phyloP scores from a whole-genome alignment of 192 early-diverging fungal species.

The Phlyctochytrium bullatum region DNA sequence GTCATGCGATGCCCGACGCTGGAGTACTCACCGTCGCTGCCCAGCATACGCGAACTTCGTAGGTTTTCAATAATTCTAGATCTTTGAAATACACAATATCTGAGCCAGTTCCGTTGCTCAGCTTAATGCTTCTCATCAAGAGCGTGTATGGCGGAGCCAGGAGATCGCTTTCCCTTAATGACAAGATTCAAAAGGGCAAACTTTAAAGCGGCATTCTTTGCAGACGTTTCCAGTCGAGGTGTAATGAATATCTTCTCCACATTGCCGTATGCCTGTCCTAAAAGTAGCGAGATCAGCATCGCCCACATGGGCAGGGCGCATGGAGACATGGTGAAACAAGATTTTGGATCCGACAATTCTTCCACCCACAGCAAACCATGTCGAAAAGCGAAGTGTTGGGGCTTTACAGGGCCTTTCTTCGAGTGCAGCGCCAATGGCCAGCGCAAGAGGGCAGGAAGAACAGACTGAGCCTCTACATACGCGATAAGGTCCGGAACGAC shows the following conservation, averaged over 20 bases:
- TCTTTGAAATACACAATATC: background rate
- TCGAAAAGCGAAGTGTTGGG: background rate
- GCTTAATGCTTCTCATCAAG: background rate
- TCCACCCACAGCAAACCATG: too few relatives aligned
- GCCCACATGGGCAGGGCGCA: too few relatives aligned
- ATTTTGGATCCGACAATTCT: too few relatives aligned
- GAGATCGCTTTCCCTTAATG: background rate
- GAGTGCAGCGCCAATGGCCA: constrained; percentile 5
- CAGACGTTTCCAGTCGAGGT: too few relatives aligned
- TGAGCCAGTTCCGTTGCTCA: background rate
- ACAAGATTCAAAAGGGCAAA: too few relatives aligned
- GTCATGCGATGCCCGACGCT: too few relatives aligned
- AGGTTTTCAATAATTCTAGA: background rate
- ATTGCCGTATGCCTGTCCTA: background rate
- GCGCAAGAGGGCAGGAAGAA: constrained; percentile 13
- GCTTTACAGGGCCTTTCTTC: constrained; percentile 11
- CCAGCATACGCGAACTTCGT: background rate
- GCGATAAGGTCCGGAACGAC: background rate
- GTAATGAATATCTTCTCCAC: background rate
- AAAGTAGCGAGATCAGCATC: background rate
- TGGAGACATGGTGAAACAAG: too few relatives aligned
- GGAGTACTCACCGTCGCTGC: background rate
- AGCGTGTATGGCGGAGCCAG: background rate
- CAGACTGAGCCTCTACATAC: constrained; percentile 6
- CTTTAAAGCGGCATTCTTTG: too few relatives aligned